These are phyloP conservation scores for Starmerella stigmatis DNA, from an alignment of 805 yeast genomes.

Conservation along the genomic window DNA sequence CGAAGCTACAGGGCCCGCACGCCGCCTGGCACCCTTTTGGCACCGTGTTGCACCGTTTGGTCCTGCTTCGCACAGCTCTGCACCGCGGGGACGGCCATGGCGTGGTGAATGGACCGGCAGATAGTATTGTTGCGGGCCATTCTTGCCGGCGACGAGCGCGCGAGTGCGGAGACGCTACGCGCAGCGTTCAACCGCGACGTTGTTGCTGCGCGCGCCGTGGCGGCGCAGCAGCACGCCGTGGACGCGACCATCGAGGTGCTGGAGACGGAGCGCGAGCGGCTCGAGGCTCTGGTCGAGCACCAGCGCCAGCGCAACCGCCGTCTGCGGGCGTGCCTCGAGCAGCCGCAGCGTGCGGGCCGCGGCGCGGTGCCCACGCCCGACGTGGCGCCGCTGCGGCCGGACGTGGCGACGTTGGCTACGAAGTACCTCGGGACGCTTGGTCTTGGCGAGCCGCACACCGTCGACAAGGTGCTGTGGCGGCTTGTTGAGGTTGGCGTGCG, in stretches of 20 bases:
- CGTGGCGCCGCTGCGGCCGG: neutral
- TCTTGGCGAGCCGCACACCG: slow-evolving; percentile 4
- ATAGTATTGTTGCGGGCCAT: slow-evolving; percentile 13
- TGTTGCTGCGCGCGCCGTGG: slow-evolving; percentile 2
- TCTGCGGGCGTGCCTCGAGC: neutral
- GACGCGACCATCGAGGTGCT: slow-evolving; percentile 2
- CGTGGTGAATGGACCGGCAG: slow-evolving; percentile 16
- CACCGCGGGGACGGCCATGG: too few relatives aligned
- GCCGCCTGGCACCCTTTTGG: too few relatives aligned
- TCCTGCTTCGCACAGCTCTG: too few relatives aligned
- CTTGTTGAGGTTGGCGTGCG: slow-evolving; percentile 10
- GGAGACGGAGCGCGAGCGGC: neutral
- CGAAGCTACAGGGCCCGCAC: too few relatives aligned
- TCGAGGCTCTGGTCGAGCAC: neutral
- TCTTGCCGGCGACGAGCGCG: slow-evolving; percentile 7
- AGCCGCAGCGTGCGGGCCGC: neutral
- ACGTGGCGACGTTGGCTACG: slow-evolving; percentile 5
- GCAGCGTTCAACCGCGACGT: slow-evolving; percentile 11
- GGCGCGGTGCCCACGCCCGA: neutral
- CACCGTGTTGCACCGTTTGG: too few relatives aligned
- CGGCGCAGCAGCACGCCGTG: neutral
- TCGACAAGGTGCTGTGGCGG: slow-evolving; percentile 7
- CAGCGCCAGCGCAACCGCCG: neutral
- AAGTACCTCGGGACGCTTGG: slow-evolving; percentile 6
- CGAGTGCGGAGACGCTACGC: slow-evolving; percentile 3